These are phyloP conservation scores for Volvariella surrecta DNA, from an alignment of 1,284 basidiomycete genomes.

Conservation along the genomic window DNA sequence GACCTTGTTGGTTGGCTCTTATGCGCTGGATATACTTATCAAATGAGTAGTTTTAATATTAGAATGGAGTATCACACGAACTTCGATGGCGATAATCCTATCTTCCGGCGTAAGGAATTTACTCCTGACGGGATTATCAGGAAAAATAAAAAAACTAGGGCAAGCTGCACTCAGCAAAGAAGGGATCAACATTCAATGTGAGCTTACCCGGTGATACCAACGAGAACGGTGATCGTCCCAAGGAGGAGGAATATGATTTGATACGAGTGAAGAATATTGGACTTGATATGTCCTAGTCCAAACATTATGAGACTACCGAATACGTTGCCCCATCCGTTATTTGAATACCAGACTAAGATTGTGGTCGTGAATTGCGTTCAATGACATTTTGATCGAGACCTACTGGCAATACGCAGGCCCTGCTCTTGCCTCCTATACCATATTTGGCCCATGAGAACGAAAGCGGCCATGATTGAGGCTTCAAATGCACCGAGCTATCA, in stretches of 20 bases:
- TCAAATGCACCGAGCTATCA: constrained; percentile 22
- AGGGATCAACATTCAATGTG: background rate
- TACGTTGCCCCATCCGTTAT: constrained; percentile 20
- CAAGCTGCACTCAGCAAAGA: background rate
- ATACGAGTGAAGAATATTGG: constrained; percentile 15
- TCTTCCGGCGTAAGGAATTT: constrained; percentile 19
- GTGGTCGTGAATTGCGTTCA: background rate
- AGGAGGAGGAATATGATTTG: constrained; percentile 21
- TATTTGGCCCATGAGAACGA: constrained; percentile 20
- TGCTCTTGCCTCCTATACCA: constrained; percentile 24
- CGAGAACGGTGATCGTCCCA: constrained; percentile 16
- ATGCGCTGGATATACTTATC: constrained; percentile 14
- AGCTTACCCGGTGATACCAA: constrained; percentile 17
- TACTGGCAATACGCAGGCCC: constrained; percentile 20
- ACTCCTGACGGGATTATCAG: constrained; percentile 20
- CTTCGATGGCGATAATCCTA: constrained; percentile 20
- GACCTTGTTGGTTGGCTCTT: constrained; percentile 22
- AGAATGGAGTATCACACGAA: constrained; percentile 5
- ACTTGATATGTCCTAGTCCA: constrained; percentile 20
- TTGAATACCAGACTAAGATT: constrained; percentile 19
- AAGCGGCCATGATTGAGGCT: constrained; percentile 19
- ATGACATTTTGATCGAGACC: constrained; percentile 3
- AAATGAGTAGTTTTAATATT: background rate
- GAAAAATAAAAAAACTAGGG: constrained; percentile 20
- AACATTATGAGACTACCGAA: constrained; percentile 23